Percentiles rank a stretch among this genome's conserved stretches.
phyloP scores from a whole-genome alignment of 1,284 basidiomycete genomes.

The Rhodotorula sp. region DNA sequence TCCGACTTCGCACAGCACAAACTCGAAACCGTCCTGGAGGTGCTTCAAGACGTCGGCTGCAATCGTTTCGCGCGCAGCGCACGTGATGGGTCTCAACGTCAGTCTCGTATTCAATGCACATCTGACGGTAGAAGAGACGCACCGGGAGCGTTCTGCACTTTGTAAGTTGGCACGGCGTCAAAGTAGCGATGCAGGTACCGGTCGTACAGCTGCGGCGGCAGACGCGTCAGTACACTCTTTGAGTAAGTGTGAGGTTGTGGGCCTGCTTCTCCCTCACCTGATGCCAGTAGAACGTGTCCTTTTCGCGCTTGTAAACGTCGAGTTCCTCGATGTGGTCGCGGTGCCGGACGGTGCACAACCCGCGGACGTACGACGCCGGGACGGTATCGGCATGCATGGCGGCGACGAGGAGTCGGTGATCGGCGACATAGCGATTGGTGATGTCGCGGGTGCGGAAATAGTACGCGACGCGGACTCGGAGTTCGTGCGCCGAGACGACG shows the following conservation, averaged over 20 bases:
- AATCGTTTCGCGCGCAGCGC: neutral
- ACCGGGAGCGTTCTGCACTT: conserved; percentile 76
- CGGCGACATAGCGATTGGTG: conserved; percentile 41
- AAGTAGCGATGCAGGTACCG: conserved; percentile 98
- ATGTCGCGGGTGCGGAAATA: conserved; percentile 45
- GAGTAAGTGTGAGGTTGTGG: neutral
- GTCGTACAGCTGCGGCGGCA: conserved; percentile 55
- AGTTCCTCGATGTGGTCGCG: conserved; percentile 41
- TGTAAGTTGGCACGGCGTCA: conserved; percentile 84
- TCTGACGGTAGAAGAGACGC: conserved; percentile 49
- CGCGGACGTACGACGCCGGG: conserved; percentile 37
- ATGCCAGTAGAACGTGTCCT: conserved; percentile 42
- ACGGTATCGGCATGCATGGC: conserved; percentile 42
- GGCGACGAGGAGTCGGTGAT: conserved; percentile 42
- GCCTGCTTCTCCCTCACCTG: conserved; percentile 32
- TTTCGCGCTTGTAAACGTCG: conserved; percentile 35
- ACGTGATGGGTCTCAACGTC: neutral
- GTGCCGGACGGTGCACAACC: conserved; percentile 39
- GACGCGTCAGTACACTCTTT: conserved; percentile 14
- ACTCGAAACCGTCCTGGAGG: conserved; percentile 82
- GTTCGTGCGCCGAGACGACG: conserved; percentile 6
- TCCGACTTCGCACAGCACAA: conserved; percentile 89
- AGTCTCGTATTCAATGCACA: neutral
- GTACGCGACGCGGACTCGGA: conserved; percentile 40
- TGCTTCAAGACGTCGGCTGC: conserved; percentile 46